Conservation (phyloP, 768 basidiomycete genomes). For the Brasilioporus rufonigricans region DNA sequence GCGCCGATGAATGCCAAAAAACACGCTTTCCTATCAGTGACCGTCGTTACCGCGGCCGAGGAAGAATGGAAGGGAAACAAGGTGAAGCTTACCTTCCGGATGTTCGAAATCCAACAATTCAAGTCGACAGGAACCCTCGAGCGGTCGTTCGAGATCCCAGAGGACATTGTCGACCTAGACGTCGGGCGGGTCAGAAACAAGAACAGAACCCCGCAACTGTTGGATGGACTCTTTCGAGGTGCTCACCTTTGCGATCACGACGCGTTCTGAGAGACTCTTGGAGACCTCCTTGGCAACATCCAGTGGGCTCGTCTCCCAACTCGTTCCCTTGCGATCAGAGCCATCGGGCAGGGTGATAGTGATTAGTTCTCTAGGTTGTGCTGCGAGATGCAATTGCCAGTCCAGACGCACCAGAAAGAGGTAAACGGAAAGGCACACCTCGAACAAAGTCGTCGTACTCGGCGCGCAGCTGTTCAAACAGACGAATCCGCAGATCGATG, state of each 20-base stretch:
- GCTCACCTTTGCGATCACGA: conserved; percentile 88
- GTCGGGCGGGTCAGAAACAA: neutral
- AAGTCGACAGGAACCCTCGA: conserved; percentile 81
- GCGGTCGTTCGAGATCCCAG: conserved; percentile 94
- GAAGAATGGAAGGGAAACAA: neutral
- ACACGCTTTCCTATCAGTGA: conserved; percentile 75
- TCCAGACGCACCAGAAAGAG: neutral
- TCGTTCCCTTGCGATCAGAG: conserved; percentile 74
- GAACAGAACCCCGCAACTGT: neutral
- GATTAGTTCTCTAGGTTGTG: conserved; percentile 82
- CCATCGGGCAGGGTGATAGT: conserved; percentile 85
- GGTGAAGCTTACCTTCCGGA: conserved; percentile 56
- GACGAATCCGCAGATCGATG: conserved; percentile 85
- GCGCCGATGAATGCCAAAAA: conserved; percentile 99
- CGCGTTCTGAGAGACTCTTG: conserved; percentile 80
- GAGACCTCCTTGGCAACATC: conserved; percentile 85
- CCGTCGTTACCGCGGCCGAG: neutral
- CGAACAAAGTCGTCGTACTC: conserved; percentile 81
- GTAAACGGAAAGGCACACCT: conserved; percentile 40
- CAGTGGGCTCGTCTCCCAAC: conserved; percentile 96
- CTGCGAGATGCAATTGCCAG: conserved; percentile 23
- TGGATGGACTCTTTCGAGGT: neutral
- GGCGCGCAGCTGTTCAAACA: conserved; percentile 84
- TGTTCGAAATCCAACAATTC: conserved; percentile 92
- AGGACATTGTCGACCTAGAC: conserved; percentile 71